A percentile compares a stretch with the other conserved stretches of the same genome.
Conservation (phyloP, 495 filamentous ascomycete genomes). For the Venustampulla echinocandica region DNA sequence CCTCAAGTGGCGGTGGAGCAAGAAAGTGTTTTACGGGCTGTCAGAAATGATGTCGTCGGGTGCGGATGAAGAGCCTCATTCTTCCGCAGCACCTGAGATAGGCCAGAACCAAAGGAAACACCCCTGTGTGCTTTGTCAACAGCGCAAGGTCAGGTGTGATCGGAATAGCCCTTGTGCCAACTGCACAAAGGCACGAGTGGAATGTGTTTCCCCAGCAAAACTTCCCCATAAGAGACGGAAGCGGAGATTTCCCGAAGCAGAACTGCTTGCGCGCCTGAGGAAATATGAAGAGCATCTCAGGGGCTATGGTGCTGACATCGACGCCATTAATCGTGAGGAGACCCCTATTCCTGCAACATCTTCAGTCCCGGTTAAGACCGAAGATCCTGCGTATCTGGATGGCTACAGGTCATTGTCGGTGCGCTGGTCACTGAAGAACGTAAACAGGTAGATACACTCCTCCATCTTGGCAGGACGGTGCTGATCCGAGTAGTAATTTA, state of each 20-base stretch:
- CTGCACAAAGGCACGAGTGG: conserved; percentile 33
- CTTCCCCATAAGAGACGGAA: conserved; percentile 36
- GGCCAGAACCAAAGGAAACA: conserved; percentile 2
- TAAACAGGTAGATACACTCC: conserved; percentile 3
- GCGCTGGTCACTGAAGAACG: conserved; percentile 8
- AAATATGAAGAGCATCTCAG: conserved; percentile 28
- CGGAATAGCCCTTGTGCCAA: conserved; percentile 39
- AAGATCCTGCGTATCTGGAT: background rate
- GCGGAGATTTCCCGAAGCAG: conserved; percentile 27
- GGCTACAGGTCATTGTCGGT: conserved; percentile 31
- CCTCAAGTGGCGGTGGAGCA: no score
- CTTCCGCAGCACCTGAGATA: background rate
- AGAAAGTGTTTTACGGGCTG: no score
- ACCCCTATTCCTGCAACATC: background rate
- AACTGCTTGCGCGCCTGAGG: conserved; percentile 27
- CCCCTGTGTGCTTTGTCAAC: conserved; percentile 41
- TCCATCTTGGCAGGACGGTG: background rate
- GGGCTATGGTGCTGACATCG: conserved; percentile 16
- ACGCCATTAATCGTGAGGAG: conserved; percentile 12
- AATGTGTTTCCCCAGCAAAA: conserved; percentile 35
- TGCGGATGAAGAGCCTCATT: no score
- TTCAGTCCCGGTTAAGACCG: background rate
- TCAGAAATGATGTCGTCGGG: no score
- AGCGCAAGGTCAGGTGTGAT: conserved; percentile 61
- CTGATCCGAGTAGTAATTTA: conserved; percentile 6